Evolutionary conservation across 1,284 basidiomycete genomes (phyloP).

Genomic region (Agaricales sp.): DNA sequence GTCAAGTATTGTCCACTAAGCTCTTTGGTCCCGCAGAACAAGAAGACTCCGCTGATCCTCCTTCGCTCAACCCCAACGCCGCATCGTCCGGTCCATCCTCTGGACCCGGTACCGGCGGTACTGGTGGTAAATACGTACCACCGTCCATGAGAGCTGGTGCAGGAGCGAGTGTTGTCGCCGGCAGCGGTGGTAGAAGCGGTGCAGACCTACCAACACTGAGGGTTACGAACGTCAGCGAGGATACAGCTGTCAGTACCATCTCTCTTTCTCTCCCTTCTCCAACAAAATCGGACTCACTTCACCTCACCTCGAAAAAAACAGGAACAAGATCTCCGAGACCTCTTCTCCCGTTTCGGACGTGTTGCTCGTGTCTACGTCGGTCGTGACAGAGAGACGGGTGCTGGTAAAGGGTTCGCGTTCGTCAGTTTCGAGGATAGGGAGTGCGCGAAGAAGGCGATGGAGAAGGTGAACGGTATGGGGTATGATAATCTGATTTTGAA

Average conservation of each 20-base stretch:
- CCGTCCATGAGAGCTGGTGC: constrained; percentile 76
- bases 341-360: constrained; percentile 81
- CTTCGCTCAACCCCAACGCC: constrained; percentile 29
- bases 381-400: constrained; percentile 88
- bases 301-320: not conserved
- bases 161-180: constrained; percentile 78
- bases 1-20: constrained; percentile 4
- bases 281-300: too few relatives aligned
- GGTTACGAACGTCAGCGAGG: constrained; percentile 95
- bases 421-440: constrained; percentile 86
- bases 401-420: constrained; percentile 94
- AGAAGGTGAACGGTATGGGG: constrained; percentile 88
- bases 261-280: not conserved
- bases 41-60: constrained; percentile 41
- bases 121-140: constrained; percentile 84
- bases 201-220: constrained; percentile 96
- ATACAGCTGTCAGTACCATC: constrained; percentile 39
- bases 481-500: constrained; percentile 86
- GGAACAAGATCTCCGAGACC: constrained; percentile 71
- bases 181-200: constrained; percentile 43
- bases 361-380: constrained; percentile 91
- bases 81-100: constrained; percentile 30
- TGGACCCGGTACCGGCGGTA: constrained; percentile 20
- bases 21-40: constrained; percentile 41
- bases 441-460: constrained; percentile 81